Conservation (phyloP, 495 filamentous ascomycete genomes). For the Lasiosphaeria miniovina region DNA sequence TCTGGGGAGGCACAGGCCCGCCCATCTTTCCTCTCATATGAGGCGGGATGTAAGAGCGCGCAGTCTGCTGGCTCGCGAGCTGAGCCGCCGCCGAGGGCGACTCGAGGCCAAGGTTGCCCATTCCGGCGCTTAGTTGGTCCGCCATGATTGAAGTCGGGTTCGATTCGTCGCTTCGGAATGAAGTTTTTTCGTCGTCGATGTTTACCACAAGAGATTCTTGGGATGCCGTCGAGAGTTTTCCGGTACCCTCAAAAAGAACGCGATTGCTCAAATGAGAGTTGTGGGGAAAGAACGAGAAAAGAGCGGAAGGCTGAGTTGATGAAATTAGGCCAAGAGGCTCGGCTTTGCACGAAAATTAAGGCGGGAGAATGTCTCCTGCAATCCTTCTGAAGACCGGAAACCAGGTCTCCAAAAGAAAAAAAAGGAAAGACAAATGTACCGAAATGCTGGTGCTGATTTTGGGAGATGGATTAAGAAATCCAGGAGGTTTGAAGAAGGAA, state of each 20-base stretch:
- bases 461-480: conserved; percentile 38
- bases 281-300: conserved; percentile 22
- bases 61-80: conserved; percentile 41
- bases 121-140: conserved; percentile 90
- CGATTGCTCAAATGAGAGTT: conserved; percentile 34
- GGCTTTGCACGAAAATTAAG: conserved; percentile 24
- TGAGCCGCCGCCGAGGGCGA: conserved; percentile 61
- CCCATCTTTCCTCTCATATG: conserved; percentile 73
- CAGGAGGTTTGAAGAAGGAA: conserved; percentile 21
- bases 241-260: conserved; percentile 42
- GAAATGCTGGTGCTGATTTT: conserved; percentile 20
- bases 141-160: conserved; percentile 62
- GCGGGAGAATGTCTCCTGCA: conserved; percentile 34
- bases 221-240: conserved; percentile 19
- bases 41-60: conserved; percentile 90
- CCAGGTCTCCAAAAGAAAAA: conserved; percentile 36
- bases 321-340: conserved; percentile 24
- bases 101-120: conserved; percentile 75
- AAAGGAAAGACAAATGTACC: conserved; percentile 35
- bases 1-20: conserved; percentile 33
- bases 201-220: conserved; percentile 13
- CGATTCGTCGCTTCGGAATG: neutral
- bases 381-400: conserved; percentile 41
- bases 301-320: conserved; percentile 33
- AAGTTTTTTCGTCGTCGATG: conserved; percentile 11